Base-by-base conservation (phyloP, 495 filamentous ascomycete genomes). In the Podospora sp. region DNA sequence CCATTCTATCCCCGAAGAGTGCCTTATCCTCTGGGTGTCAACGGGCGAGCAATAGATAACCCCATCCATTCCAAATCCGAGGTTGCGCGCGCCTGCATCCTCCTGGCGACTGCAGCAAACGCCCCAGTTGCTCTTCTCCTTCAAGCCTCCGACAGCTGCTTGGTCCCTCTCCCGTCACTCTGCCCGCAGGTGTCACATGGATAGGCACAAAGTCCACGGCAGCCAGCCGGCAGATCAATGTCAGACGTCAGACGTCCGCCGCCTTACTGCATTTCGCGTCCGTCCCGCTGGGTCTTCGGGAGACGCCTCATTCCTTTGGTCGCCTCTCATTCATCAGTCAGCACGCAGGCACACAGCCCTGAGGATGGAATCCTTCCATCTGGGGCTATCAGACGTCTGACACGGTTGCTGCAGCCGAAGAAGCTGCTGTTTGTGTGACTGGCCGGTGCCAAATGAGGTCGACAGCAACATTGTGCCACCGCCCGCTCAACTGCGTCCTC, bases 231-330 rank as follows among this genome's bases (percentile, higher is more conserved):
- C 40, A 46, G 40, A 14, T 46, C 11, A 46, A 46, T 46, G 40
- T 46, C 40, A 46, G 40, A 46, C 40, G 40, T 46, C 40, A 46
- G 40, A 5, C 40, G 16, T 14, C 26, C 56, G 56, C 56, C 56
- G 25, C 26, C 56, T 29, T 20, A 21, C 33, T 62, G 60, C 60
- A 62, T 18, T 62, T 62, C 60, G 60, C 60, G 36, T 50, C 33
- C 35, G 21, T 33, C 26, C 24, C 26, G 21, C 8, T 59, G 56
- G 56, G 56, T 59, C 26, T 55, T 6, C 20, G 22, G 20, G 22
- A 22, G 52, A 55, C 20, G 21, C 16, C 52, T 55, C 52, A n/a
- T 11, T 11, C 52, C 14, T 55, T 11, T 46, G 11, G 9, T n/a
- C 49, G 16, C 12, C 21, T 52, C 49, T 12, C 49, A 22, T 22